These are phyloP conservation scores for Kodamaea jinghongensis DNA, from an alignment of 805 yeast species.

Conservation along the genomic window DNA sequence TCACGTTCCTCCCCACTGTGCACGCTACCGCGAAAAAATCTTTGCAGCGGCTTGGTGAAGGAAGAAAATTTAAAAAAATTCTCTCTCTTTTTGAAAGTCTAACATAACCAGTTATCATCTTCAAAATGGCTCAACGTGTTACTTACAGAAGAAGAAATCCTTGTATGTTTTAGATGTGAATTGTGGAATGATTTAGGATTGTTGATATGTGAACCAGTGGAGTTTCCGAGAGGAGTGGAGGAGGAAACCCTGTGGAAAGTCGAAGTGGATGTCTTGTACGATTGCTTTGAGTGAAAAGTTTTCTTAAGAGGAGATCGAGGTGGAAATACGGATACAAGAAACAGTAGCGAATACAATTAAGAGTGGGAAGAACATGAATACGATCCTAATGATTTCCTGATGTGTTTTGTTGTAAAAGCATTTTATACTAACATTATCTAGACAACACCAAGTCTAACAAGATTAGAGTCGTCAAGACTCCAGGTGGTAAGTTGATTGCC, in stretches of 20 bases:
- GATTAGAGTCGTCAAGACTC: conserved; percentile 99
- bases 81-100: conserved; percentile 13
- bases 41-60: background rate
- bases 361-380: too few species aligned
- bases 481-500: conserved; percentile 98
- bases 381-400: background rate
- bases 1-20: too few species aligned
- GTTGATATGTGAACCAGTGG: background rate
- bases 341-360: too few species aligned
- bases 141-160: conserved; percentile 99
- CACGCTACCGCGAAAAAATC: conserved; percentile 2
- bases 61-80: conserved; percentile 12
- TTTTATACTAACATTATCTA: conserved; percentile 39
- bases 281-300: too few species aligned
- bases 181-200: background rate
- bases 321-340: too few species aligned
- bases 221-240: background rate
- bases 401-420: background rate
- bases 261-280: too few species aligned
- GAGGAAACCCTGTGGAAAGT: background rate
- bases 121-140: conserved; percentile 97
- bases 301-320: too few species aligned
- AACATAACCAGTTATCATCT: conserved; percentile 18
- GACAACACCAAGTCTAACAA: conserved; percentile 99
- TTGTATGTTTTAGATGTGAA: conserved; percentile 41